These are phyloP conservation scores for Ensete ventricosum DNA, from an alignment of 176 grass and related monocot species.

Conservation along the genomic window DNA sequence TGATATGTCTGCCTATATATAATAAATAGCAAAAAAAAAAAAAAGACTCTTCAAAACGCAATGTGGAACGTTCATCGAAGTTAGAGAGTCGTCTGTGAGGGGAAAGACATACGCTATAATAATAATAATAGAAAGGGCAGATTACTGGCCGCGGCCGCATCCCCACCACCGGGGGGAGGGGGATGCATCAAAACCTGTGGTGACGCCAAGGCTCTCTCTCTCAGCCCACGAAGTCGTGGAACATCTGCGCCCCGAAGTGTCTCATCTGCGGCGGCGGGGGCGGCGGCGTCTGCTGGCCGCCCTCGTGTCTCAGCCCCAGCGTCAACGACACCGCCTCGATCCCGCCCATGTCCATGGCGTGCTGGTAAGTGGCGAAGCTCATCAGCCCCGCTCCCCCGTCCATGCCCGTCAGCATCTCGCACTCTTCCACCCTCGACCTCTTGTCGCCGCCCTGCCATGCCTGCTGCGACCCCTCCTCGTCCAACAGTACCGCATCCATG, in stretches of 20 bases:
- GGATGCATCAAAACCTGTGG: too few relatives aligned
- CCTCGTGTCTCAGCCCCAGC: conserved; percentile 41
- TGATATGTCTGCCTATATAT: too few relatives aligned
- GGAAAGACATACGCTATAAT: too few relatives aligned
- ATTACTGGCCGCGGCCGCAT: too few relatives aligned
- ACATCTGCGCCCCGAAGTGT: conserved; percentile 32
- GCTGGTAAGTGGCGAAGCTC: conserved; percentile 30
- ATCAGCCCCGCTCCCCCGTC: conserved; percentile 21
- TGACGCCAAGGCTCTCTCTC: neutral
- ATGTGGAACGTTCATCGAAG: too few relatives aligned
- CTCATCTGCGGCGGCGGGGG: conserved; percentile 23
- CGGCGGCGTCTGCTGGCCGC: conserved; percentile 23
- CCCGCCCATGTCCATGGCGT: conserved; percentile 29
- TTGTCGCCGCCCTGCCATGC: conserved; percentile 29
- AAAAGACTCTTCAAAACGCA: too few relatives aligned
- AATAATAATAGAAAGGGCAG: too few relatives aligned
- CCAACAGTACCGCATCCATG: neutral
- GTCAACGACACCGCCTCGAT: conserved; percentile 41
- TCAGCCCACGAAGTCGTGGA: conserved; percentile 36
- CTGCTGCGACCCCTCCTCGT: conserved; percentile 2
- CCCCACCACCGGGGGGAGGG: too few relatives aligned
- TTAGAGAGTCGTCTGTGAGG: too few relatives aligned
- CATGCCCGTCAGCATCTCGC: conserved; percentile 23
- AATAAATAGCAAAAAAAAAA: too few relatives aligned
- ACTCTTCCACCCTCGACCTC: conserved; percentile 27